These are phyloP conservation scores for Dentipellis fragilis DNA, from an alignment of 768 basidiomycete genomes.

Conservation along the genomic window DNA sequence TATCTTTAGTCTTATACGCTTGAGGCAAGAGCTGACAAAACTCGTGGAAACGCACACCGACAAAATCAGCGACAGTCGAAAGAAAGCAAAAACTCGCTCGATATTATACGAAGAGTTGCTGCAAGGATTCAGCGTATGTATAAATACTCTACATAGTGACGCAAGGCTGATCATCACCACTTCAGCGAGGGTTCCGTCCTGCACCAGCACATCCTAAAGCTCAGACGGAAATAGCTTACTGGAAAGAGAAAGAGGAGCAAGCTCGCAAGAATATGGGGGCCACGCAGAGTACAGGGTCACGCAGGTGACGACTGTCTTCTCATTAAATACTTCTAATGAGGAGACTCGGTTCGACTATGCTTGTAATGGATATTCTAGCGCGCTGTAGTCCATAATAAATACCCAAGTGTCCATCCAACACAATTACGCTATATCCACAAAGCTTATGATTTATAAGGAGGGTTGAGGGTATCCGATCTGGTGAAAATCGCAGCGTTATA, in stretches of 20 bases:
- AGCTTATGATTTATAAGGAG: slow-evolving; percentile 24
- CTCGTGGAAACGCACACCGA: slow-evolving; percentile 66
- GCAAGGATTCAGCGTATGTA: slow-evolving; percentile 64
- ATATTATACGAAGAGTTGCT: slow-evolving; percentile 70
- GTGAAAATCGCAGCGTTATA: background rate
- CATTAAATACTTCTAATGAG: background rate
- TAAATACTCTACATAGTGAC: background rate
- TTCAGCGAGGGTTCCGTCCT: slow-evolving; percentile 54
- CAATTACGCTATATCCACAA: background rate
- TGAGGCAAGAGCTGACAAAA: slow-evolving; percentile 75
- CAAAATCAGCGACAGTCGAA: slow-evolving; percentile 48
- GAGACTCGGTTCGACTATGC: background rate
- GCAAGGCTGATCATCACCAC: background rate
- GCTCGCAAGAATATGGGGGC: slow-evolving; percentile 32
- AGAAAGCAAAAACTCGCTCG: slow-evolving; percentile 59
- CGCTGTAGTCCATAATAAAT: slow-evolving; percentile 1
- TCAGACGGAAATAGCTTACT: slow-evolving; percentile 79
- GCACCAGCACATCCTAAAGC: slow-evolving; percentile 69
- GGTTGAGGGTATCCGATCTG: slow-evolving; percentile 17
- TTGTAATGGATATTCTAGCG: background rate
- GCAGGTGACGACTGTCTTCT: background rate
- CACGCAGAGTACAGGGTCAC: slow-evolving; percentile 12
- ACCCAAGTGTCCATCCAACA: background rate
- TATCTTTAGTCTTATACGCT: slow-evolving; percentile 56
- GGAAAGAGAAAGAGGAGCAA: slow-evolving; percentile 80